A percentile compares a stretch with the other conserved stretches of the same genome.
phyloP scores from a whole-genome alignment of 345 rosid genomes.

The Rhizophora mangle region DNA sequence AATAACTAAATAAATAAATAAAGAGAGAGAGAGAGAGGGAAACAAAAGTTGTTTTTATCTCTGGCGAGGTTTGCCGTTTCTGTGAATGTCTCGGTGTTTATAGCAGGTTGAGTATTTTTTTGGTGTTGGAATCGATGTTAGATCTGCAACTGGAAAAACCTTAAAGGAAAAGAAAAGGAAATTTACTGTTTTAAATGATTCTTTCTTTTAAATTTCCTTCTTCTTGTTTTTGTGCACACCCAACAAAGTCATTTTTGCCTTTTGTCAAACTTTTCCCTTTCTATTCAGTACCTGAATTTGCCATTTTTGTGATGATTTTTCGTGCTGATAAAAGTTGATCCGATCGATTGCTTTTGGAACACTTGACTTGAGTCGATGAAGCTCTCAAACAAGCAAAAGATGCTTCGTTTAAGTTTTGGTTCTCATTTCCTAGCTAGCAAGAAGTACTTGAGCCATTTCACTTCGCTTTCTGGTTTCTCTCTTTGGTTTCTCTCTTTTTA shows the following conservation, averaged over 20 bases:
- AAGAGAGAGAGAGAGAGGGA: background rate
- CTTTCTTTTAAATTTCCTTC: background rate
- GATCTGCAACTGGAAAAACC: slow-evolving; percentile 65
- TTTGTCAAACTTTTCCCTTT: slow-evolving; percentile 10
- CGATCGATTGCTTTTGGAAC: slow-evolving; percentile 6
- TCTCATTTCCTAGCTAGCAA: background rate
- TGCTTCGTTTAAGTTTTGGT: background rate
- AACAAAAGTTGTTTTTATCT: slow-evolving; percentile 15
- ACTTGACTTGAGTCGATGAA: background rate
- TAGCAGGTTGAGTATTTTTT: slow-evolving; percentile 37
- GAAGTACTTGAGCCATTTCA: background rate
- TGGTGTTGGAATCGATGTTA: slow-evolving; percentile 39
- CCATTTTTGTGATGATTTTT: slow-evolving; percentile 21
- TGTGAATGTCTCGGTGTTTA: slow-evolving; percentile 68
- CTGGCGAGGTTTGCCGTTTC: slow-evolving; percentile 48
- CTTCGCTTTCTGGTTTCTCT: background rate
- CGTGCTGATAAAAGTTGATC: background rate
- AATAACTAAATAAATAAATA: background rate
- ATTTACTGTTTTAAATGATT: slow-evolving; percentile 33
- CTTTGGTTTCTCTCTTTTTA: background rate
- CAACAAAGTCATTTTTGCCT: slow-evolving; percentile 10
- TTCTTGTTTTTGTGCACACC: slow-evolving; percentile 6
- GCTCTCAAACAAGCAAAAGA: slow-evolving; percentile 1
- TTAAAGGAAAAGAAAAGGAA: background rate
- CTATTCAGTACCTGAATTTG: slow-evolving; percentile 22